Conservation (phyloP, 2,329 filamentous ascomycete species). For the Verticillium albo-atrum region DNA sequence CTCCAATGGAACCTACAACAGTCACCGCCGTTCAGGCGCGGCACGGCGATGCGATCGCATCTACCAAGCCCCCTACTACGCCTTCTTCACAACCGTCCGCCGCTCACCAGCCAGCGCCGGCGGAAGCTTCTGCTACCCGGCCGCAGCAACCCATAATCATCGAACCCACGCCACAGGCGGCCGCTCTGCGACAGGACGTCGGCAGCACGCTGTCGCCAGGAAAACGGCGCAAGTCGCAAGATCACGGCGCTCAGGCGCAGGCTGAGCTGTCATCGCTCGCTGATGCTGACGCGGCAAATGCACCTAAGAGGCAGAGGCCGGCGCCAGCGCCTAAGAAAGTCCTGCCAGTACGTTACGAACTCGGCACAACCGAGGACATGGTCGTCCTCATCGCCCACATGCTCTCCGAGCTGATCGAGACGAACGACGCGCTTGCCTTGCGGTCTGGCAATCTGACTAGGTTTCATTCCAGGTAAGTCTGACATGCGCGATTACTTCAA, state of each 20-base stretch:
- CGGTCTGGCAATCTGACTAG: conserved; percentile 82
- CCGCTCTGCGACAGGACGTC: conserved; percentile 2
- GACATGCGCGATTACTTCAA: background rate
- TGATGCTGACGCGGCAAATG: conserved; percentile 16
- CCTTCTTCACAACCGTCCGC: conserved; percentile 6
- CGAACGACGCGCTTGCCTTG: conserved; percentile 85
- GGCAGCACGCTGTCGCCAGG: conserved; percentile 25
- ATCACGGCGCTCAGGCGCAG: conserved; percentile 15
- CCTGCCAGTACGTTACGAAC: conserved; percentile 72
- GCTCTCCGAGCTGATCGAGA: conserved; percentile 89
- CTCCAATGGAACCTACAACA: conserved; percentile 36
- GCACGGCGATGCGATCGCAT: conserved; percentile 13
- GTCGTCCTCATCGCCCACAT: conserved; percentile 90
- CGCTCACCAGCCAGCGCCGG: conserved; percentile 3
- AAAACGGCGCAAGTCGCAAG: conserved; percentile 42
- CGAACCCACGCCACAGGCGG: background rate
- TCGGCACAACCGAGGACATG: conserved; percentile 78
- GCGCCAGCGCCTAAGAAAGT: conserved; percentile 48
- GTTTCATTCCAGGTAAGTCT: conserved; percentile 80
- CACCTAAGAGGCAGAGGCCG: conserved; percentile 50
- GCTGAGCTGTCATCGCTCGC: conserved; percentile 1
- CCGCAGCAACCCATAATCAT: conserved; percentile 1
- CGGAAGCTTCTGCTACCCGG: background rate
- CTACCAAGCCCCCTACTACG: background rate
- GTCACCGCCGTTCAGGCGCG: conserved; percentile 19